Conservation (phyloP, 495 filamentous ascomycete genomes). For the Saxophila tyrrhenica region DNA sequence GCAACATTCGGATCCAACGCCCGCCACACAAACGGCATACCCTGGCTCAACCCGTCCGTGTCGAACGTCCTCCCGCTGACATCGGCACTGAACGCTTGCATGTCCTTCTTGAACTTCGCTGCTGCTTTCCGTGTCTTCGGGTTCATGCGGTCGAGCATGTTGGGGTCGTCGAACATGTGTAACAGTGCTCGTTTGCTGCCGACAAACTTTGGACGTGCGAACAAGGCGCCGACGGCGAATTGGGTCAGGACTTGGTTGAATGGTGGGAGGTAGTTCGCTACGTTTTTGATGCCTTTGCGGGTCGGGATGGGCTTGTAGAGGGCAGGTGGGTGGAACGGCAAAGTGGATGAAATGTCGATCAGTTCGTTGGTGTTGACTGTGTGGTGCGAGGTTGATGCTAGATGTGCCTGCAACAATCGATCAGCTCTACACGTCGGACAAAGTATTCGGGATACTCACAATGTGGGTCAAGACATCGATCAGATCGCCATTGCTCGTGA, state of each 20-base stretch:
- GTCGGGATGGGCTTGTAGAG: constrained; percentile 29
- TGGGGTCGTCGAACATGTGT: constrained; percentile 25
- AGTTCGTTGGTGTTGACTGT: constrained; percentile 27
- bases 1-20: constrained; percentile 23
- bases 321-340: constrained; percentile 30
- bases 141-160: constrained; percentile 14
- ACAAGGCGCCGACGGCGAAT: constrained; percentile 19
- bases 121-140: constrained; percentile 6
- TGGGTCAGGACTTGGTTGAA: constrained; percentile 21
- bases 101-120: constrained; percentile 13
- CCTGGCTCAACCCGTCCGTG: constrained; percentile 25
- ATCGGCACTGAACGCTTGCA: constrained; percentile 22
- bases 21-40: constrained; percentile 34
- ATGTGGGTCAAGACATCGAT: constrained; percentile 31
- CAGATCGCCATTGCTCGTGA: constrained; percentile 15
- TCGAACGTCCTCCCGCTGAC: constrained; percentile 26
- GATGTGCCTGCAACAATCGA: constrained; percentile 1
- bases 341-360: constrained; percentile 18
- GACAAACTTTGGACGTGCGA: constrained; percentile 23
- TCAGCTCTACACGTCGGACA: neutral
- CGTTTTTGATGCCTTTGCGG: constrained; percentile 23
- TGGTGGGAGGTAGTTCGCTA: constrained; percentile 25
- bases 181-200: constrained; percentile 21
- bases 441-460: constrained; percentile 10
- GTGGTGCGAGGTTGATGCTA: constrained; percentile 22